Conservation (phyloP, 2,329 filamentous ascomycete species). For the Paraphoma sp. region DNA sequence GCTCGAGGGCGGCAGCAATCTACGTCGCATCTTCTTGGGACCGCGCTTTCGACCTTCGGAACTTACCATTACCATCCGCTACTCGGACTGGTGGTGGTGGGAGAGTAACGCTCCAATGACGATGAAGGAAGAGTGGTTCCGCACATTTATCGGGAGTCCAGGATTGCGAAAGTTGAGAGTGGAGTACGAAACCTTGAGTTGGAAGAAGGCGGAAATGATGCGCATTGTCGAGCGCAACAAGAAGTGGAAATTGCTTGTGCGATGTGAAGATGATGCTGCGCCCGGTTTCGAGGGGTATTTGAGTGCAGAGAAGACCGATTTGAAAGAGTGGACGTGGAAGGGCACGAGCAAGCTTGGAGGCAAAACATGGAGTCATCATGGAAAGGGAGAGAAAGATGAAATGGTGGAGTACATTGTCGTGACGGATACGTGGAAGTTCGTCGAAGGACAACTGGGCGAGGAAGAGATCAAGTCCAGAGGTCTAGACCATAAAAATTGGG, state of each 20-base stretch:
- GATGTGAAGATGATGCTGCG: background rate
- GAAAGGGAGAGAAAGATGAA: slow-evolving; percentile 1
- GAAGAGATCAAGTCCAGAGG: background rate
- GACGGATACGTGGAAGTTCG: slow-evolving; percentile 13
- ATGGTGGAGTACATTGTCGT: slow-evolving; percentile 11
- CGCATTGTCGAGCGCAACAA: slow-evolving; percentile 15
- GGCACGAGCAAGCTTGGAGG: slow-evolving; percentile 15
- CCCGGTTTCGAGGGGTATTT: slow-evolving; percentile 9
- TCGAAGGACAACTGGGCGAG: background rate
- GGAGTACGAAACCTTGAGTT: slow-evolving; percentile 16
- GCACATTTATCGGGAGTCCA: slow-evolving; percentile 1
- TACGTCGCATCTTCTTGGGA: background rate
- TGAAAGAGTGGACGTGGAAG: slow-evolving; percentile 17
- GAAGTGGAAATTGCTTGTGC: slow-evolving; percentile 8
- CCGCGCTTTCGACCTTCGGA: slow-evolving; percentile 7
- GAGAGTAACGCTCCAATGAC: slow-evolving; percentile 89
- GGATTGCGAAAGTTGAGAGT: slow-evolving; percentile 12
- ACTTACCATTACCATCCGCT: slow-evolving; percentile 57
- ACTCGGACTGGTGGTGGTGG: slow-evolving; percentile 71
- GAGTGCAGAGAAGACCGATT: slow-evolving; percentile 9
- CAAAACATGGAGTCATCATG: slow-evolving; percentile 8
- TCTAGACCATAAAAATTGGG: background rate
- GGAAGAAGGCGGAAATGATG: slow-evolving; percentile 20
- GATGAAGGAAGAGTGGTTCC: slow-evolving; percentile 9
- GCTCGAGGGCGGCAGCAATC: slow-evolving; percentile 4